A percentile compares a stretch with the other conserved stretches of the same genome.
Conservation (phyloP, 331 rosid species). For the Cydonia oblonga region DNA sequence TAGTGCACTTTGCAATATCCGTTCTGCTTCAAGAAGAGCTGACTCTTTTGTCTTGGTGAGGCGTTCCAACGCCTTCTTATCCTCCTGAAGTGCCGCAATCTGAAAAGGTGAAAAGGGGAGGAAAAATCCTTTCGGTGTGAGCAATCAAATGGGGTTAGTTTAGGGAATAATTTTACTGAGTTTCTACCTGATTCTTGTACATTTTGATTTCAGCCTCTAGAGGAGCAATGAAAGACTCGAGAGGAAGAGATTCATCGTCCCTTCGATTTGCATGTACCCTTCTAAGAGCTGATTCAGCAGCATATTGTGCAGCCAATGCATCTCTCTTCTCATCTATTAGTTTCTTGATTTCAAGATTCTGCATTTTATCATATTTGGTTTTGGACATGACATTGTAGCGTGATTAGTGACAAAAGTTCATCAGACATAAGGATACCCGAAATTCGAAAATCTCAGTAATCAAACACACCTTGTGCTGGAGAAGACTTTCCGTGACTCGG, state of each 20-base stretch:
- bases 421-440: neutral
- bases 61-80: slow-evolving; percentile 82
- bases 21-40: slow-evolving; percentile 87
- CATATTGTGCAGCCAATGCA: slow-evolving; percentile 79
- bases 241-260: slow-evolving; percentile 54
- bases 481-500: slow-evolving; percentile 35
- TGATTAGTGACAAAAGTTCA: neutral
- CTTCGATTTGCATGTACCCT: slow-evolving; percentile 59
- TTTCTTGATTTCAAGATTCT: slow-evolving; percentile 81
- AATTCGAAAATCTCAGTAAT: neutral
- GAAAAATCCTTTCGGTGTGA: neutral
- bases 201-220: slow-evolving; percentile 89
- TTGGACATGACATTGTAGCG: neutral
- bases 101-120: slow-evolving; percentile 17
- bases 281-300: slow-evolving; percentile 85
- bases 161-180: no score
- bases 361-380: slow-evolving; percentile 19
- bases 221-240: slow-evolving; percentile 66
- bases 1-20: slow-evolving; percentile 65
- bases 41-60: slow-evolving; percentile 73
- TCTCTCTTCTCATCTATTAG: slow-evolving; percentile 59
- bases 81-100: slow-evolving; percentile 70
- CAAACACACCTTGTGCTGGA: slow-evolving; percentile 58
- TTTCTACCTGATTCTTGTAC: slow-evolving; percentile 61
- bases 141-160: neutral